Base-by-base conservation (phyloP, 1,139 yeast species). In the Kluyveromyces sp. region DNA sequence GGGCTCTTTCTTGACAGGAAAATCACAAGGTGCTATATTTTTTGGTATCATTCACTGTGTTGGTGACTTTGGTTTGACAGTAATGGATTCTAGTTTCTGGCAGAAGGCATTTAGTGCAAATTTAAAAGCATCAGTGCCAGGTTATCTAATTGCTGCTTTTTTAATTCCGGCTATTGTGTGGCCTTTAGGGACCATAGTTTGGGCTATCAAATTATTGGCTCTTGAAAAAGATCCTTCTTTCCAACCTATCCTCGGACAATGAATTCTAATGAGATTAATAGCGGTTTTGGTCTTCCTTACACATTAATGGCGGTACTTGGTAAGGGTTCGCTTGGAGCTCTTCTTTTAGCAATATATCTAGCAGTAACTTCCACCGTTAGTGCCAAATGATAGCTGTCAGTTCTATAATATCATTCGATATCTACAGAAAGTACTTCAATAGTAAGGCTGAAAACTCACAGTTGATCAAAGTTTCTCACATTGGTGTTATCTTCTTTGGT, bases 341-440 rank as follows among this genome's bases (percentile, higher is more conserved):
- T 79, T 10, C 65, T 77, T 43, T 60, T 77, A 45, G 65, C 77
- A 65, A 67, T 76, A 6, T 76, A 75, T 61, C 74, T 76, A 75
- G 78, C 81, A 26, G 77, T 72, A 21, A 76, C 81, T 1, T 73
- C 78, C 30, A 79, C 81, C 40, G 71, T 75, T 70, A 72, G 78
- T 42, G 78, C 80, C 81, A 77, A 58, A 70, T 76, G 56, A 72
- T 77, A 60, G 78, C 80, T 3, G 77, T 76, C n/a, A 74, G 79
- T 3, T 69, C 78, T n/a, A 69, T 77, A 40, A 66, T 68, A 55
- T 73, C 81, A 34, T 77, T 75, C 56, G 81, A 77, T 60, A 66
- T 77, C 48, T 75, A 73, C 66, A 66, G 80, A 61, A 65, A 74
- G 39, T 75, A 77, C 56, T 56, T 75, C 48, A 71, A 74, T 50